phyloP scores from a whole-genome alignment of 345 rosid genomes.

The Corchorus olitorius region DNA sequence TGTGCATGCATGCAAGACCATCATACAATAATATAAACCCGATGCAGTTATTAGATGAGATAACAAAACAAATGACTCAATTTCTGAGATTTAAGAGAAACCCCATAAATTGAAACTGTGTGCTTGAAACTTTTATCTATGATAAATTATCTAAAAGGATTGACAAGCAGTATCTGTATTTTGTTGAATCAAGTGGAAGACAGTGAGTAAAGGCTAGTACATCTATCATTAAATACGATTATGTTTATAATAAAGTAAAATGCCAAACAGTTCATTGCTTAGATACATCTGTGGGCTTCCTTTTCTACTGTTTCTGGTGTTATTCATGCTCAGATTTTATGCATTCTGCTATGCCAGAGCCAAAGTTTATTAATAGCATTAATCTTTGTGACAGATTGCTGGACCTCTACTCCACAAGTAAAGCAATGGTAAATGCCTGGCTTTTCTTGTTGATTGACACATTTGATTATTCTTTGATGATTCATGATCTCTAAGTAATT shows the following conservation, averaged over 20 bases:
- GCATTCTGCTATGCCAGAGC: neutral
- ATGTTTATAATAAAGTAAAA: neutral
- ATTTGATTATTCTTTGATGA: conserved; percentile 4
- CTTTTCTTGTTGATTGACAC: conserved; percentile 19
- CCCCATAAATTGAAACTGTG: neutral
- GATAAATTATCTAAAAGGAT: neutral
- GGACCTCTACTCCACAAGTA: conserved; percentile 75
- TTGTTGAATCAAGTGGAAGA: neutral
- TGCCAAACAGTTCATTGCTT: neutral
- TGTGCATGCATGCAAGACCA: neutral
- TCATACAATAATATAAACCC: neutral
- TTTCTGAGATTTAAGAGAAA: neutral
- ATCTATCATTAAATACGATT: neutral
- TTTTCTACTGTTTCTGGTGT: neutral
- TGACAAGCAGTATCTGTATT: neutral
- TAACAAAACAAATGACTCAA: neutral
- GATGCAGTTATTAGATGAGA: neutral
- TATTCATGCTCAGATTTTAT: conserved; percentile 17
- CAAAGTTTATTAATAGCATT: conserved; percentile 20
- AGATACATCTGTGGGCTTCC: neutral
- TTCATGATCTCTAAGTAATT: neutral
- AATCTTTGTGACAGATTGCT: conserved; percentile 64
- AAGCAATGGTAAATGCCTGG: conserved; percentile 62
- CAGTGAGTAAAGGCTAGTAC: neutral
- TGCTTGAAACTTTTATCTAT: neutral